A percentile compares a stretch with the other conserved stretches of the same genome.
These are phyloP conservation scores for Ophiobolus disseminans DNA, from an alignment of 2,329 filamentous ascomycete species.

Conservation along the genomic window DNA sequence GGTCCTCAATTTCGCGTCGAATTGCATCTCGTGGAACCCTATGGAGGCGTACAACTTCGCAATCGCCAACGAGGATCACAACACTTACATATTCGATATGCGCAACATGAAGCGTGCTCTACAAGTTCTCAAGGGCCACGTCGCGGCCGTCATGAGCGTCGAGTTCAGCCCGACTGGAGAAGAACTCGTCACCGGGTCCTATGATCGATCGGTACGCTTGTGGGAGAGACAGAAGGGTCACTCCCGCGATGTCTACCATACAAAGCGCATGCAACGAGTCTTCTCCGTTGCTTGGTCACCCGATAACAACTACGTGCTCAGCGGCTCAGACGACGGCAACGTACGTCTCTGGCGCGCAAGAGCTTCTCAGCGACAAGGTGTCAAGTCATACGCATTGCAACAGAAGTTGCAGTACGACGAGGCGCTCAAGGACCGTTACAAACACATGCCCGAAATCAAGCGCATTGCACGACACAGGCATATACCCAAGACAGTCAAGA, in stretches of 20 bases:
- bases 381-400: conserved; percentile 84
- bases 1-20: conserved; percentile 86
- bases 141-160: conserved; percentile 93
- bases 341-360: conserved; percentile 87
- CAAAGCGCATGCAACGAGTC: conserved; percentile 95
- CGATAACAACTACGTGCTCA: conserved; percentile 87
- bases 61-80: conserved; percentile 92
- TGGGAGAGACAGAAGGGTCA: conserved; percentile 84
- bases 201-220: conserved; percentile 85
- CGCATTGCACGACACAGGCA: conserved; percentile 92
- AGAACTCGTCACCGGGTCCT: conserved; percentile 88
- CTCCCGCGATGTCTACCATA: conserved; percentile 93
- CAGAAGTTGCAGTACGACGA: conserved; percentile 92
- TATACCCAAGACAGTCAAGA: conserved; percentile 91
- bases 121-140: conserved; percentile 89
- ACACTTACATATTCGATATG: conserved; percentile 86
- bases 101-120: conserved; percentile 85
- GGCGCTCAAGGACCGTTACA: conserved; percentile 80
- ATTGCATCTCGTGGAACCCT: conserved; percentile 92
- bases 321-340: conserved; percentile 93
- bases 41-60: conserved; percentile 98
- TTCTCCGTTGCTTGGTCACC: conserved; percentile 86
- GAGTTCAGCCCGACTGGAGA: conserved; percentile 95
- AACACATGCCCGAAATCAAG: conserved; percentile 94
- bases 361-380: conserved; percentile 80